A percentile compares a stretch with the other conserved stretches of the same genome.
Evolutionary conservation across 176 grass and related monocot genomes (phyloP).

Genomic region (Musa troglodytarum): DNA sequence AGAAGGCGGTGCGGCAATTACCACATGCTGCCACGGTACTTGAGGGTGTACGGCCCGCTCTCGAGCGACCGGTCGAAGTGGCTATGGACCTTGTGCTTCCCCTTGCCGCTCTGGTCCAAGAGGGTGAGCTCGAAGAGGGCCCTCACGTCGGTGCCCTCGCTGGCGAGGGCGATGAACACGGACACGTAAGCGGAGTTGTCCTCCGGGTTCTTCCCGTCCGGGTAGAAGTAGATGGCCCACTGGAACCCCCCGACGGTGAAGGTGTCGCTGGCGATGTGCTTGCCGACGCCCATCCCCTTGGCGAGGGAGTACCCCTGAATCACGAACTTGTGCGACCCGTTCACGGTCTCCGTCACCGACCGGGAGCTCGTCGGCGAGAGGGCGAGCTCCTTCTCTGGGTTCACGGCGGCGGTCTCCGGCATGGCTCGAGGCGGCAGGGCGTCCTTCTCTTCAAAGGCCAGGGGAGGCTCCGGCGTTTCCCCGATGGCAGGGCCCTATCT

Average conservation of each 20-base stretch:
- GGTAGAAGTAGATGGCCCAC: constrained; percentile 96
- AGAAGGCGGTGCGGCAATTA: constrained; percentile 24
- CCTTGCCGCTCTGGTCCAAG: constrained; percentile 74
- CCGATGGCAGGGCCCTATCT: background rate
- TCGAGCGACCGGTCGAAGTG: constrained; percentile 75
- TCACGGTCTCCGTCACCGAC: constrained; percentile 79
- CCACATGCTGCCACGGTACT: constrained; percentile 91
- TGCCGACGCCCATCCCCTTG: constrained; percentile 91
- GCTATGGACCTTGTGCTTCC: constrained; percentile 75
- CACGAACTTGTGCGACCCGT: constrained; percentile 75
- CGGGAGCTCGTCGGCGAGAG: constrained; percentile 75
- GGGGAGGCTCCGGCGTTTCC: background rate
- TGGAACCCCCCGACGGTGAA: constrained; percentile 77
- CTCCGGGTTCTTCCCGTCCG: constrained; percentile 86
- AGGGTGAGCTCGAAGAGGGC: constrained; percentile 92
- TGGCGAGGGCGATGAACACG: constrained; percentile 76
- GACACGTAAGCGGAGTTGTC: constrained; percentile 84
- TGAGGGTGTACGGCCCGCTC: constrained; percentile 75
- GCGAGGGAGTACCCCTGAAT: constrained; percentile 88
- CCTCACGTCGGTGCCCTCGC: constrained; percentile 77
- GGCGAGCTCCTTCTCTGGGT: constrained; percentile 31
- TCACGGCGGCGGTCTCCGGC: constrained; percentile 10
- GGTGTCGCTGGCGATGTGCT: constrained; percentile 84
- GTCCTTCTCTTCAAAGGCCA: no score
- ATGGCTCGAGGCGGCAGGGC: background rate